phyloP scores from a whole-genome alignment of 129 eudicot species.

The Oenanthe sinensis region DNA sequence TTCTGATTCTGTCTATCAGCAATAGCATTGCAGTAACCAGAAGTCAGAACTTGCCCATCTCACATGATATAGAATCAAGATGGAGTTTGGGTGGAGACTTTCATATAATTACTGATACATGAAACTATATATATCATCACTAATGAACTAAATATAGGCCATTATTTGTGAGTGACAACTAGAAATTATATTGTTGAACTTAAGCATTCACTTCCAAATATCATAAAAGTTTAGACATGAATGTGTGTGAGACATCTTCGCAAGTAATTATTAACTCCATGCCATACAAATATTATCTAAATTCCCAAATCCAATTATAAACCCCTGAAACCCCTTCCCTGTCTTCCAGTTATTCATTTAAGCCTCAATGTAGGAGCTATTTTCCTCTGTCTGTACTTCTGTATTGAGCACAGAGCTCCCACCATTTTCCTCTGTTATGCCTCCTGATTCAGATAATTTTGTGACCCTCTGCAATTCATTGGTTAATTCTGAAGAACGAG shows the following conservation, averaged over 20 bases:
- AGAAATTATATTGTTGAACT: background rate
- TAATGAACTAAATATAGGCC: no score
- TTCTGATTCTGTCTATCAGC: no score
- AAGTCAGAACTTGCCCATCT: no score
- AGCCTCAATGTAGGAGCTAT: conserved; percentile 1
- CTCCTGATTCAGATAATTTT: conserved; percentile 33
- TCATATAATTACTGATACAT: no score
- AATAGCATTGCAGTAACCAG: no score
- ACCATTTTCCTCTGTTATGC: conserved; percentile 22
- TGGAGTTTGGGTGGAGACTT: no score
- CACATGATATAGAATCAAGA: no score
- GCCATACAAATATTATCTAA: conserved; percentile 6
- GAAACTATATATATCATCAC: no score
- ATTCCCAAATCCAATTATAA: no score
- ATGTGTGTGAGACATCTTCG: background rate
- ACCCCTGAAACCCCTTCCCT: background rate
- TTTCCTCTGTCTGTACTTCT: conserved; percentile 10
- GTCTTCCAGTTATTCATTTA: background rate
- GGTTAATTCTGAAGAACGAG: conserved; percentile 18
- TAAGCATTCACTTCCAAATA: background rate
- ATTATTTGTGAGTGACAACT: no score
- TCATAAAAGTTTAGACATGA: background rate
- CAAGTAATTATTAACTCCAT: background rate
- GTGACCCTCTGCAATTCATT: conserved; percentile 48
- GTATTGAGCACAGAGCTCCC: conserved; percentile 20